Evolutionary conservation across 2,329 filamentous ascomycete species (phyloP).

Genomic region (Aspergillus ustus): DNA sequence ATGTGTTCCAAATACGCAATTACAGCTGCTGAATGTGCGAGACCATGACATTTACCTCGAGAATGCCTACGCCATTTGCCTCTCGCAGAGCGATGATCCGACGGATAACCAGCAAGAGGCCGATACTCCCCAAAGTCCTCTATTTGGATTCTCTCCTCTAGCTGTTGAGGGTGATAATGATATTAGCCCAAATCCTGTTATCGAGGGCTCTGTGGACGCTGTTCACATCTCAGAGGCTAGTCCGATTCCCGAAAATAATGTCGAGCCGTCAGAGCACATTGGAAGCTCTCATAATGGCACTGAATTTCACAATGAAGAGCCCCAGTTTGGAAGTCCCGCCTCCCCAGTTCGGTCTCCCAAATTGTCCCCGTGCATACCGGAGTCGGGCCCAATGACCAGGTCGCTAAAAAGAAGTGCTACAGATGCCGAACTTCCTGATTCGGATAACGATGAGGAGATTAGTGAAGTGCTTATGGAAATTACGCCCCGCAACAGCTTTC

Average conservation of each 20-base stretch:
- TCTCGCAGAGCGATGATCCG: conserved; percentile 9
- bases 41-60: conserved; percentile 17
- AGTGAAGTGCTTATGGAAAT: background rate
- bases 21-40: conserved; percentile 29
- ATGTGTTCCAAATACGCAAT: conserved; percentile 26
- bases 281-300: background rate
- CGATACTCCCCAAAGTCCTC: conserved; percentile 22
- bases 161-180: background rate
- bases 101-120: conserved; percentile 6
- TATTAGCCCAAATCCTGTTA: background rate
- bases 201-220: background rate
- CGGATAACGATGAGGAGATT: conserved; percentile 24
- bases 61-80: conserved; percentile 18
- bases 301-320: background rate
- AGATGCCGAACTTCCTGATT: conserved; percentile 35
- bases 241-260: background rate
- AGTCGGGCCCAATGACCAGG: conserved; percentile 1
- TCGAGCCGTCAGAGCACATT: background rate
- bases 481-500: background rate
- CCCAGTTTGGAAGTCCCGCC: background rate
- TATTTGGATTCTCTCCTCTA: conserved; percentile 24
- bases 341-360: background rate
- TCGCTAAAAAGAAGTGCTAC: conserved; percentile 33
- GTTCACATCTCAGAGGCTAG: background rate
- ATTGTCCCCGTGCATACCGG: background rate